Conservation (phyloP, 164 flowering plant genomes). For the Sedum album region DNA sequence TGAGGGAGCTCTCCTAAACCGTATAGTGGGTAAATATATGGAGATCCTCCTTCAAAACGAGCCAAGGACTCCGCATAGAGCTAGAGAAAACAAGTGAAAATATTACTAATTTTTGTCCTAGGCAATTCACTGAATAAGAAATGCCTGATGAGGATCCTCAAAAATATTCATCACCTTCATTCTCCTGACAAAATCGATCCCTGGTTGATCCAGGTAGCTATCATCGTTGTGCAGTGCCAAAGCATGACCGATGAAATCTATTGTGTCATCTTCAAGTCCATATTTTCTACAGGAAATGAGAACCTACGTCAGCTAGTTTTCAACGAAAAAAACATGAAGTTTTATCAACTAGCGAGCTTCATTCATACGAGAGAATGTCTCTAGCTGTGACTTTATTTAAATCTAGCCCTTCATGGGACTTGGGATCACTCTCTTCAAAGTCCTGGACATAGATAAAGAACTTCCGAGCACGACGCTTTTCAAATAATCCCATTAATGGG, state of each 20-base stretch:
- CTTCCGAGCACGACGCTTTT: background rate
- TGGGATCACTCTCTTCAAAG: slow-evolving; percentile 37
- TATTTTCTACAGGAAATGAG: slow-evolving; percentile 48
- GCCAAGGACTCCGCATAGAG: slow-evolving; percentile 91
- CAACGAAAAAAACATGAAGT: background rate
- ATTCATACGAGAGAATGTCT: slow-evolving; percentile 60
- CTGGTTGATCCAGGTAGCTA: slow-evolving; percentile 75
- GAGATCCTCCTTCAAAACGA: slow-evolving; percentile 91
- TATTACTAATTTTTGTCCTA: background rate
- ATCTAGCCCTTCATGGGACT: slow-evolving; percentile 88
- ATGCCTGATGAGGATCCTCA: background rate
- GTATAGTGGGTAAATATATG: slow-evolving; percentile 88
- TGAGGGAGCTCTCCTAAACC: slow-evolving; percentile 94
- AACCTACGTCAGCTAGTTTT: background rate
- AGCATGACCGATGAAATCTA: slow-evolving; percentile 96
- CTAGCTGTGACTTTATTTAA: slow-evolving; percentile 61
- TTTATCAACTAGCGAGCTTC: background rate
- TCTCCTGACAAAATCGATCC: slow-evolving; percentile 68
- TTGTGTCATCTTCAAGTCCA: slow-evolving; percentile 83
- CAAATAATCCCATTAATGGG: background rate
- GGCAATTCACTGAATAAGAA: background rate
- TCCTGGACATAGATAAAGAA: background rate
- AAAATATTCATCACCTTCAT: slow-evolving; percentile 50
- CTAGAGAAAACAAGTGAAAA: slow-evolving; percentile 25
- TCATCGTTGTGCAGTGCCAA: slow-evolving; percentile 79